Percentiles rank a stretch among this genome's conserved stretches.
These are phyloP conservation scores for Syncephalastrum sp. DNA, from an alignment of 371 early-diverging fungal genomes.

Conservation along the genomic window DNA sequence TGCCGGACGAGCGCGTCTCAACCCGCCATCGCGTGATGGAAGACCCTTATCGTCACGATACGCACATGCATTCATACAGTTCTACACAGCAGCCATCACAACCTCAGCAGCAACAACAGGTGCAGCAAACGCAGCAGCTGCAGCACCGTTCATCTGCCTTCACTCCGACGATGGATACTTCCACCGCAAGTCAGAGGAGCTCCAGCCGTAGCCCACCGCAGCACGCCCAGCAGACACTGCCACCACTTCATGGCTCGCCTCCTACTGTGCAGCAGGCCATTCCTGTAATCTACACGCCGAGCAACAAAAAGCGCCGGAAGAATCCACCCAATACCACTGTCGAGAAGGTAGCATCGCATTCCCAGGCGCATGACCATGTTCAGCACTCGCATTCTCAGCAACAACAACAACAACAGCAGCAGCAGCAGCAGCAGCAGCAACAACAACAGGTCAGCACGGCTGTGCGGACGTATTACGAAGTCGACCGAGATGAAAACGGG, in stretches of 20 bases:
- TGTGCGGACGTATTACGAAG: conserved; percentile 47
- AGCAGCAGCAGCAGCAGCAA: conserved; percentile 5
- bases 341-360: neutral
- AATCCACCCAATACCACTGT: conserved; percentile 12
- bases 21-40: conserved; percentile 2
- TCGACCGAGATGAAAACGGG: conserved; percentile 70
- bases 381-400: no score
- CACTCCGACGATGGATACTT: conserved; percentile 4
- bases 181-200: no score
- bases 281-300: conserved; percentile 30
- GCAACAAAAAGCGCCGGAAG: conserved; percentile 30
- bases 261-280: conserved; percentile 8
- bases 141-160: conserved; percentile 15
- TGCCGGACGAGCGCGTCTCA: neutral
- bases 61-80: neutral
- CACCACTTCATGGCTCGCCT: neutral
- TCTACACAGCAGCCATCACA: conserved; percentile 4
- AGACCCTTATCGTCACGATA: neutral
- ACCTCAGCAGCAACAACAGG: conserved; percentile 10
- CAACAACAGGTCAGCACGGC: conserved; percentile 31
- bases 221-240: neutral
- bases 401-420: conserved; percentile 7
- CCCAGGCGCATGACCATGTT: no score
- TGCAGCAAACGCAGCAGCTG: conserved; percentile 6
- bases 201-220: neutral